Base-by-base conservation (phyloP, 106 monocot genomes). In the Allium sativum region DNA sequence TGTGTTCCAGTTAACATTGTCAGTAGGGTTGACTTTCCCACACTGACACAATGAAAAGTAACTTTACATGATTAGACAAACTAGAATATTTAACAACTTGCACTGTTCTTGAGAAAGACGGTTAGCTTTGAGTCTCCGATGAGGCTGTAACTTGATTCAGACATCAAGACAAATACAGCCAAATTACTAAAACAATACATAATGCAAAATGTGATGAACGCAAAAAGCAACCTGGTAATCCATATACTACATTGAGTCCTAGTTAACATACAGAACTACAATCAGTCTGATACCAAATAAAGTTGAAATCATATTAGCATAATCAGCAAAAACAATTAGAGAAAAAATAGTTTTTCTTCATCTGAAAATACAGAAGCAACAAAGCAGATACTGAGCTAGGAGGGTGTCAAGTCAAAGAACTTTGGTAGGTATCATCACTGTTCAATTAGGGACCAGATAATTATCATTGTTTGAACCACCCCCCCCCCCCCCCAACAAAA, bases 11-110 rank as follows among this genome's bases (percentile, higher is more conserved):
- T 98, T 55, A 98, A 78, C 64, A 88, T 11, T 40, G 92, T 98
- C 57, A 98, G 55, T 67, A 98, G 79, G 43, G 98, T 98, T 53
- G 98, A 92, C 73, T 98, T 98, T 43, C 98, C 98, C 80, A 98
- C 98, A 82, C 98, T 98, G 71, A 44, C 58, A 76, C 22, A 21
- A 51, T 20, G 16, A 9, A 64, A 48, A 53, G 48, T 12, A 18
- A 15, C 31, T 22, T 7, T 11, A 11, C n/a, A 40, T 40, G 41
- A 40, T 40, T 31, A 7, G n/a, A 9, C 57, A 5, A 58, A 20
- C 22, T 58, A 14, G 10, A 40, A 58, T 41, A 31, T 31, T 31
- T 31, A 4, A 41, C 42, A 58, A 14, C 40, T 19, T 8, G n/a
- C 31, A 31, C 31, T 31, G 31, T 31, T 40, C 58, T 58, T 58